Evolutionary conservation across 2,329 filamentous ascomycete species (phyloP).

Genomic region (Didymella glomerata): DNA sequence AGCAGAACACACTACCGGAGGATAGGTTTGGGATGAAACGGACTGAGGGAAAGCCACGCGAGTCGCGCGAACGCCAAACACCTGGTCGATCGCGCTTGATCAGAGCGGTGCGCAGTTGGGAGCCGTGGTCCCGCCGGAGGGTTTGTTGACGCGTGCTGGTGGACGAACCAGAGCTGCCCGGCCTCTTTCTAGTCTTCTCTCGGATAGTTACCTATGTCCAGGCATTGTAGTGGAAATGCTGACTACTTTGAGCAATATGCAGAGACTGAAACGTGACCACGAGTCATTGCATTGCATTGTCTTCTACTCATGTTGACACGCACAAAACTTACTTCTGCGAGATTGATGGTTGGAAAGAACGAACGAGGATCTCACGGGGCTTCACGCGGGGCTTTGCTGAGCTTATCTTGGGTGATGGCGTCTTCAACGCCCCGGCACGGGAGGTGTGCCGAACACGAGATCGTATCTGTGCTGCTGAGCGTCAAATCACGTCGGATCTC

Average conservation of each 20-base stretch:
- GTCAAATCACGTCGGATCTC: not conserved
- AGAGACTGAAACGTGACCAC: not conserved
- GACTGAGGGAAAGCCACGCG: not conserved
- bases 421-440: not conserved
- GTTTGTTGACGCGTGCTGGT: not conserved
- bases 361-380: not conserved
- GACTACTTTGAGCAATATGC: not conserved
- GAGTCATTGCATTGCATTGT: not conserved
- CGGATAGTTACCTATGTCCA: not conserved
- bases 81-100: not conserved
- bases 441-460: not conserved
- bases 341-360: not conserved
- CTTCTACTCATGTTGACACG: not conserved
- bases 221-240: not conserved
- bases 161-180: not conserved
- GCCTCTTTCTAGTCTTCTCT: not conserved
- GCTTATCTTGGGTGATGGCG: not conserved
- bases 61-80: not conserved
- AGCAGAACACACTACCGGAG: not conserved
- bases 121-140: not conserved
- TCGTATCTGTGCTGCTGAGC: not conserved
- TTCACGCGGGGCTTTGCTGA: not conserved
- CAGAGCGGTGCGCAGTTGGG: not conserved
- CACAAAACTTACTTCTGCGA: not conserved
- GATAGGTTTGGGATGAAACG: not conserved